Conservation (phyloP, 352 stramenopile species). For the Phytophthora aleatoria region DNA sequence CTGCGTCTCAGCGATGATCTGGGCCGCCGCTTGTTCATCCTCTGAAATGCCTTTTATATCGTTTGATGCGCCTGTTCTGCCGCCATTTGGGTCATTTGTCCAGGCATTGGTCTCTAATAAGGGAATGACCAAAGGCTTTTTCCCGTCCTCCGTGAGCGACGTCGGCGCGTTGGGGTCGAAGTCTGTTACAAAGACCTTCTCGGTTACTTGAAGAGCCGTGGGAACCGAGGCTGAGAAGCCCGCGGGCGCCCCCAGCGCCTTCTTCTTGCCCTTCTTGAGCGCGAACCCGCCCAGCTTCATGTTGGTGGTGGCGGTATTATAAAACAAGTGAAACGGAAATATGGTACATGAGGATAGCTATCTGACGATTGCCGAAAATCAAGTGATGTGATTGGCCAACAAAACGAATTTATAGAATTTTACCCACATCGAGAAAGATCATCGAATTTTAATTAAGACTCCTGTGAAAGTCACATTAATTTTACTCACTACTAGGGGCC, state of each 20-base stretch:
- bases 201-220: constrained; percentile 13
- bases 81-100: constrained; percentile 15
- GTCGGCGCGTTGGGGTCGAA: constrained; percentile 57
- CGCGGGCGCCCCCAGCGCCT: constrained; percentile 32
- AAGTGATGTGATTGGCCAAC: too few species aligned
- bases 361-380: too few species aligned
- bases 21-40: constrained; percentile 45
- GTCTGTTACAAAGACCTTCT: constrained; percentile 79
- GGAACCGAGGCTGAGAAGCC: constrained; percentile 19
- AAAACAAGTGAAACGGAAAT: too few species aligned
- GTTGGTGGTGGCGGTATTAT: not conserved
- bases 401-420: too few species aligned
- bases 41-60: constrained; percentile 6
- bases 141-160: constrained; percentile 32
- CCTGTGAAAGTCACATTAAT: too few species aligned
- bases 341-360: too few species aligned
- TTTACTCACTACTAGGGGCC: too few species aligned
- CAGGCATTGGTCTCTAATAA: constrained; percentile 70
- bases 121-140: constrained; percentile 67
- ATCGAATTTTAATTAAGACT: too few species aligned
- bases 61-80: not conserved
- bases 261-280: constrained; percentile 77
- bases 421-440: too few species aligned
- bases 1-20: constrained; percentile 47
- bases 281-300: constrained; percentile 75